Evolutionary conservation across 768 basidiomycete species (phyloP), one percentile per base, ranked within the genome.

Genomic region (Kwoniella europaea): DNA sequence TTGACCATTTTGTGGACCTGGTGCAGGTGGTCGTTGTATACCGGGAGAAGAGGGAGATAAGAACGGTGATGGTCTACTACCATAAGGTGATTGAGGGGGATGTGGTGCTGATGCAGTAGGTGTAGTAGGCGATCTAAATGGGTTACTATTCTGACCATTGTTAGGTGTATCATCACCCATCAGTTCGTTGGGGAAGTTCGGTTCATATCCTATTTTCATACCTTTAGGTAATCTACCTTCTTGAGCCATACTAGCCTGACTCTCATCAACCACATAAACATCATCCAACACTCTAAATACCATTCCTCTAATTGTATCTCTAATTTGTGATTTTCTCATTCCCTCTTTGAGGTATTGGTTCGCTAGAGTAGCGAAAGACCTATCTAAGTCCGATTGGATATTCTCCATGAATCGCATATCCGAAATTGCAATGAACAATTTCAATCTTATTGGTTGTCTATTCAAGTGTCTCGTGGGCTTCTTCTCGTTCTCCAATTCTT

Each of bases 231-330:
- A 42, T 57, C 27, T 55, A 22, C 67, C 67, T 22, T 68, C 67
- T 3, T 18, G 22, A 5, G 35, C 46, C 5, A 16, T 50, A 10
- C 43, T 52, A 20, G 67, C 60, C 9, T 13, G 15, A 46, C 67
- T 63, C 44, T 68, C 67, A 50, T 68, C 67, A 3, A 68, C 54
- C 13, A 68, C 42, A 68, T 56, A 62, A 6, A 68, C 60, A 18
- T 68, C 46, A 15, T 42, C 54, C 41, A 68, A 43, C 2, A 62
- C 43, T 10, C n/a, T 42, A 10, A 22, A n/a, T 9, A 54, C 67
- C 43, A 55, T 54, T 4, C n/a, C 27, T 56, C 43, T 55, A 2
- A 55, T 42, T 10, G 27, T 42, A 61, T 35, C 66, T 41, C 29
- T 10, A 7, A 46, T 57, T 59, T 20, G 50, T 54, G 53, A 24